A percentile compares a stretch with the other conserved stretches of the same genome.
These are phyloP conservation scores for Colletotrichum lini DNA, from an alignment of 2,329 filamentous ascomycete genomes.

Conservation along the genomic window DNA sequence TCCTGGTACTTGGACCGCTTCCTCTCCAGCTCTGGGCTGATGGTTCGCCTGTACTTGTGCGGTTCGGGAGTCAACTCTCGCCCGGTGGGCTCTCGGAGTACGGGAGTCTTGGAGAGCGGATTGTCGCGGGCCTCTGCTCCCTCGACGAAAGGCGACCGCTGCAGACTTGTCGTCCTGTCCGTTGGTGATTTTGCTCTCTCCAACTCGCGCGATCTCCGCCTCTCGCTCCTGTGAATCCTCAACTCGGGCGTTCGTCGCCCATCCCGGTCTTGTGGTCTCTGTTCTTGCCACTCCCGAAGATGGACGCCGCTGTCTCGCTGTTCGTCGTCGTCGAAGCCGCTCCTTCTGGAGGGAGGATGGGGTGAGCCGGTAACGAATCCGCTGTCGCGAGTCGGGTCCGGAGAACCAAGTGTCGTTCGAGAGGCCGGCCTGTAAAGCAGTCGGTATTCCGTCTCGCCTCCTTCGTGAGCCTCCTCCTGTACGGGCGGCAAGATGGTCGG, in stretches of 20 bases:
- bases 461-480: conserved; percentile 65
- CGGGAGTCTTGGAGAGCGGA: conserved; percentile 55
- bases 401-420: conserved; percentile 45
- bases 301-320: conserved; percentile 71
- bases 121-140: conserved; percentile 43
- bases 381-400: conserved; percentile 64
- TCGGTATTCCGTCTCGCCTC: conserved; percentile 53
- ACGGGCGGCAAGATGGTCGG: conserved; percentile 66
- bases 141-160: conserved; percentile 43
- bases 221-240: conserved; percentile 42
- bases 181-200: conserved; percentile 32
- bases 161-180: conserved; percentile 46
- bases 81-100: conserved; percentile 56
- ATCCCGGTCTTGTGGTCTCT: conserved; percentile 44
- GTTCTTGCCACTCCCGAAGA: conserved; percentile 63
- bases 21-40: conserved; percentile 41
- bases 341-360: conserved; percentile 54
- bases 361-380: conserved; percentile 64
- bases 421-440: conserved; percentile 36
- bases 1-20: conserved; percentile 48
- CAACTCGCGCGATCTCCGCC: conserved; percentile 40
- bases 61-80: conserved; percentile 58
- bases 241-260: conserved; percentile 41
- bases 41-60: conserved; percentile 54
- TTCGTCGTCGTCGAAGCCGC: conserved; percentile 51